These are phyloP conservation scores for Aureobasidium uvarum DNA, from an alignment of 2,329 filamentous ascomycete genomes.

Conservation along the genomic window DNA sequence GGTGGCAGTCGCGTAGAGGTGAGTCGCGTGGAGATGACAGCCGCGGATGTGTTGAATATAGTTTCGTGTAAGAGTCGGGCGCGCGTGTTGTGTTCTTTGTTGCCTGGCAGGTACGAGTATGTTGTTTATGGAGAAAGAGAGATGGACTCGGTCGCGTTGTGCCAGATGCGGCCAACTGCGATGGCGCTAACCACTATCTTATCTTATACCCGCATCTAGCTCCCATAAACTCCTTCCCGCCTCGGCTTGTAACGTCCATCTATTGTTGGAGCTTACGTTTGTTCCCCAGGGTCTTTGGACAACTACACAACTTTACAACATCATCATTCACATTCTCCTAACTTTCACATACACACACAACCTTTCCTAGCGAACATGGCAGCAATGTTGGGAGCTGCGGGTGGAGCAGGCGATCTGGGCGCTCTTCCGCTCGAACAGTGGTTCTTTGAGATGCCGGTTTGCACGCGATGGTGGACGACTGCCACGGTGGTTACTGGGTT, in stretches of 20 bases:
- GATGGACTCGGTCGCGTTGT: slow-evolving; percentile 5
- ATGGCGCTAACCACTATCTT: background rate
- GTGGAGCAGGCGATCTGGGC: slow-evolving; percentile 42
- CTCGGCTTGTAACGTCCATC: background rate
- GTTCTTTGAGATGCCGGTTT: slow-evolving; percentile 98
- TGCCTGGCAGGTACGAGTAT: too few relatives aligned
- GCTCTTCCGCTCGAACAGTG: slow-evolving; percentile 87
- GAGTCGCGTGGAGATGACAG: background rate
- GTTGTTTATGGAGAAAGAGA: background rate
- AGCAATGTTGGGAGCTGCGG: slow-evolving; percentile 44
- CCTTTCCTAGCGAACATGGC: slow-evolving; percentile 42
- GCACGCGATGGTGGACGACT: slow-evolving; percentile 95
- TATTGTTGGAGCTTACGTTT: slow-evolving; percentile 17
- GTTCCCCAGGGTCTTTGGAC: background rate
- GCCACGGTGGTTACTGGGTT: slow-evolving; percentile 84
- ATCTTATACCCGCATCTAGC: slow-evolving; percentile 10
- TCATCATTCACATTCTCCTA: background rate
- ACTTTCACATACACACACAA: too few relatives aligned
- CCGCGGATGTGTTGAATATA: background rate
- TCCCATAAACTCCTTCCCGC: background rate
- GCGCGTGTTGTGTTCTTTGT: too few relatives aligned
- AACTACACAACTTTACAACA: background rate
- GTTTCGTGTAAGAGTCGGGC: background rate
- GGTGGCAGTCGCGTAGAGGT: background rate
- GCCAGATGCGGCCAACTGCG: background rate